Base-by-base conservation (phyloP, 108 stramenopile species). In the Aurantiochytrium sp. region DNA sequence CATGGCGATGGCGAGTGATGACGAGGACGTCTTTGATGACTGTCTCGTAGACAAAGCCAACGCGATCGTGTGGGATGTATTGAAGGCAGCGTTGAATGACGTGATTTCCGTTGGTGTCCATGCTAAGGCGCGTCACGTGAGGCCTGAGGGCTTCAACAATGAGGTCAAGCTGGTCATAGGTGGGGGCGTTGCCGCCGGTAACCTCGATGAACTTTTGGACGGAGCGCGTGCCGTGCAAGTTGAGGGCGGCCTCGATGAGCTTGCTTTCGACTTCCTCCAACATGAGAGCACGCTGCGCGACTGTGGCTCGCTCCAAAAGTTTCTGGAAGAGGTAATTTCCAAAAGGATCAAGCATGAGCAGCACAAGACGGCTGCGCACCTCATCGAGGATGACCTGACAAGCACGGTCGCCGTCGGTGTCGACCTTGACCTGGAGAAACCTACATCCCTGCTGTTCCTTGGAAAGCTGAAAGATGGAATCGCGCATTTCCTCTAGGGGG, bases 311-410 rank as follows among this genome's bases (percentile, higher is more conserved):
- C 89, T 97, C 97, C 72, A 98, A 89, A 58, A 98, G 96, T 94
- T 98, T 98, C 92, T 98, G 98, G 89, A 98, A 98, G 55, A 98
- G 93, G 91, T 98, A 98, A 92, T 98, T 98, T 2, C 98, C 98
- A 90, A 98, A 98, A 18, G 97, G 97, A 93, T 98, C 97, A 21
- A 97, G 95, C 97, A 98, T 98, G 87, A 97, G 96, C 88, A 96
- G 96, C 12, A 95, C 96, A 96, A 97, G 97, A 90, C 96, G 95
- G 35, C 95, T 93, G 8, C 97, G 94, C n/a, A 96, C 97, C 93
- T 98, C 97, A 64, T 95, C 93, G 58, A 98, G 93, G 60, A 98
- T 98, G 88, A 95, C 90, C 44, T 95, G 96, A 14, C 97, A 97
- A 35, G 97, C 97, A 72, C 93, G 91, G 8, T 95, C 92, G 23